Percentiles rank a stretch among this genome's conserved stretches.
These are phyloP conservation scores for Pythium myriotylum DNA, from an alignment of 352 stramenopile species.

Conservation along the genomic window DNA sequence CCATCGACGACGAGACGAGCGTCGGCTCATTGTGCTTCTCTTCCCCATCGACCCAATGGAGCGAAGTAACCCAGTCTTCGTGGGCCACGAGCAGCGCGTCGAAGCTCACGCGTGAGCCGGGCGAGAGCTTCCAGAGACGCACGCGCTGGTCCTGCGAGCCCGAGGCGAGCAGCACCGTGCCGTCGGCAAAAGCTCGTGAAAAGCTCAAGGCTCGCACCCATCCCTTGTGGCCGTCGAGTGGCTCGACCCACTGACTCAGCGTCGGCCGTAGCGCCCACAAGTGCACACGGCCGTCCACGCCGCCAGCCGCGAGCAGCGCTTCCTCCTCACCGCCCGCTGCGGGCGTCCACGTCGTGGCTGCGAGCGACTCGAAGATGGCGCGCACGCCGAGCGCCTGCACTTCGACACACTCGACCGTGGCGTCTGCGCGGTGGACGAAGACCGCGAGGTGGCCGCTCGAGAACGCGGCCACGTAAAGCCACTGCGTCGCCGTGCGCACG, in stretches of 20 bases:
- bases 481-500: conserved; percentile 32
- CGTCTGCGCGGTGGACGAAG: conserved; percentile 27
- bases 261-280: conserved; percentile 46
- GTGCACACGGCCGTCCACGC: conserved; percentile 73
- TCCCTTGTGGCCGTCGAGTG: conserved; percentile 59
- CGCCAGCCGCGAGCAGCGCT: conserved; percentile 58
- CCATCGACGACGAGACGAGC: conserved; percentile 75
- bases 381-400: conserved; percentile 34
- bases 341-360: conserved; percentile 21
- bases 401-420: conserved; percentile 26
- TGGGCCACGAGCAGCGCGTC: conserved; percentile 71
- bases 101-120: conserved; percentile 47
- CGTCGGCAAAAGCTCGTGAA: no score
- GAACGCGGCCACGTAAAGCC: conserved; percentile 47
- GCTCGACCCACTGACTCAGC: conserved; percentile 40
- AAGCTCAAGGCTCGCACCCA: conserved; percentile 79
- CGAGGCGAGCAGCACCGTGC: conserved; percentile 47
- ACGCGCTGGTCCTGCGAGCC: conserved; percentile 74
- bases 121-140: conserved; percentile 62
- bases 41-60: no score
- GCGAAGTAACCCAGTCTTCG: conserved; percentile 82
- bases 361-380: conserved; percentile 60
- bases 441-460: conserved; percentile 49
- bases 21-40: conserved; percentile 5
- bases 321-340: conserved; percentile 26